phyloP scores from a whole-genome alignment of 371 early-diverging fungal species.

The Thermomucor indicae-seudaticae region DNA sequence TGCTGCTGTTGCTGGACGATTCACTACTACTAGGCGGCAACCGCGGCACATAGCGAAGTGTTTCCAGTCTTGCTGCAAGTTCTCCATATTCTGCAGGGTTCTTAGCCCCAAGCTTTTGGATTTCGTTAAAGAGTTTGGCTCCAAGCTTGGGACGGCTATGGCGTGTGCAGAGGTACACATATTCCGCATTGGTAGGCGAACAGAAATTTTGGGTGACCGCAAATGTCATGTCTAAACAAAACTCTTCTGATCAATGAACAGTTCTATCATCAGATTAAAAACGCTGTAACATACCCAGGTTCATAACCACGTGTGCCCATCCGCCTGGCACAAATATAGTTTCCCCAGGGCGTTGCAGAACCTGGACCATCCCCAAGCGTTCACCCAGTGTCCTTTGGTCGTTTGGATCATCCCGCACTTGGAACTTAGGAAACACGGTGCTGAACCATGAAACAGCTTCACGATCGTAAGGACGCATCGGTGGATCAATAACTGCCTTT shows the following conservation, averaged over 20 bases:
- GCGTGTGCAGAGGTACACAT: conserved; percentile 68
- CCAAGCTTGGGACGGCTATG: conserved; percentile 70
- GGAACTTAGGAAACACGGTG: conserved; percentile 61
- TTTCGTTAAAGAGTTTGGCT: conserved; percentile 42
- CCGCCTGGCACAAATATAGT: conserved; percentile 86
- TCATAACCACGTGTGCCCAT: conserved; percentile 84
- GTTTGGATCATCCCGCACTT: conserved; percentile 18
- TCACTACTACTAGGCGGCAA: conserved; percentile 50
- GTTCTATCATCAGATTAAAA: background rate
- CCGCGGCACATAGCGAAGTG: conserved; percentile 52
- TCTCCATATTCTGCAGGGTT: conserved; percentile 34
- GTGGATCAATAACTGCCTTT: conserved; percentile 51
- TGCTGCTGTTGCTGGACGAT: conserved; percentile 30
- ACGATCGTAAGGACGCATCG: conserved; percentile 61
- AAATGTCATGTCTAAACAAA: conserved; percentile 63
- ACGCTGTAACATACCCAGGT: conserved; percentile 48
- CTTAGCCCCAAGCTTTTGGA: conserved; percentile 36
- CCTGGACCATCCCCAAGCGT: conserved; percentile 67
- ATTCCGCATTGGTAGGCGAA: conserved; percentile 68
- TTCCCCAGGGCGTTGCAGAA: conserved; percentile 75
- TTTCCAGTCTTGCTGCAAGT: conserved; percentile 42
- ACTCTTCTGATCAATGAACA: background rate
- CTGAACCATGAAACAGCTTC: conserved; percentile 83
- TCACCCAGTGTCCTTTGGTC: conserved; percentile 43
- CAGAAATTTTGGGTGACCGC: conserved; percentile 86